Evolutionary conservation across 225 moss, liverwort and hornwort species (phyloP), one percentile per base, ranked within the genome.

Genomic region (Bryum argenteum): DNA sequence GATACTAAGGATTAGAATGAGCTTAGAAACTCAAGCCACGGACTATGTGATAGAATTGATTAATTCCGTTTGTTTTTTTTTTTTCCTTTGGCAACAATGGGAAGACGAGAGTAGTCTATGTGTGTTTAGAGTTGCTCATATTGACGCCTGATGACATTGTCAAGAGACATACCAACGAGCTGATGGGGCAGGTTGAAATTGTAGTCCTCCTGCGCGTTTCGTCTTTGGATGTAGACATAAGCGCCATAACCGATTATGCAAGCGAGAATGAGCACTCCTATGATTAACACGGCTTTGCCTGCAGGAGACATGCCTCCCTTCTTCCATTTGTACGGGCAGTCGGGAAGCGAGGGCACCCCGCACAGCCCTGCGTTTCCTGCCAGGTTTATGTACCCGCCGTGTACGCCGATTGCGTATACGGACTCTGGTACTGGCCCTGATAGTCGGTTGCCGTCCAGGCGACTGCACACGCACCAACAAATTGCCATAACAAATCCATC

Each of bases 141-240:
- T 24, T 53, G 75, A 74, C 75, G 79, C 72, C 79, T 52, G 72
- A 79, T 73, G 83, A 83, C 76, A 50, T 73, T 61, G 73, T 79
- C 76, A 61, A 77, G 81, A 61, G 61, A 73, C 88, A 88, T 88
- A 96, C 95, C 89, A 58, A 93, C 95, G 72, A 96, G 96, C 80
- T 93, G 93, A 72, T 93, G 96, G 11, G 96, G 96, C 33, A 96
- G 85, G 70, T 93, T 92, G 77, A 96, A 96, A 66, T 96, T 96
- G 87, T 96, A 96, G 68, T 96, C 96, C 65, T 93, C 91, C 63
- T 77, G 75, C 6, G 79, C 73, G 58, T 87, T 90, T 72, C 82
- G 83, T 73, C 78, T 88, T 65, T 63, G 88, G 58, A 93, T 70
- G 75, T 76, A 91, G 50, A 67, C 69, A 56, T 78, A 88, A 43